Base-by-base conservation (phyloP, 352 stramenopile genomes). In the Peronospora belbahrii region DNA sequence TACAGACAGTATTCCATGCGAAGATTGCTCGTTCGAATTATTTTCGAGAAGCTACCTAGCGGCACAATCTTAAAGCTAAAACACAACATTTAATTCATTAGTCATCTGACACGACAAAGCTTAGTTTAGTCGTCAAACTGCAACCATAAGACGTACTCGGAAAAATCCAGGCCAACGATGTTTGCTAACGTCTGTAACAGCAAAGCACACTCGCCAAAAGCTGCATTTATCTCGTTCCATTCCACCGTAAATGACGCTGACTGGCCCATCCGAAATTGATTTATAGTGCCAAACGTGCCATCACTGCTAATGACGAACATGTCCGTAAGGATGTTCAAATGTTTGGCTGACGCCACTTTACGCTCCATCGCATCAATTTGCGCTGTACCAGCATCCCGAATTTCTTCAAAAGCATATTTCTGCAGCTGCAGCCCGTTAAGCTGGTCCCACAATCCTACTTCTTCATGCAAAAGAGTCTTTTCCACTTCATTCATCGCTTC, bases 151-250 rank as follows among this genome's bases (percentile, higher is more conserved):
- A 71, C 70, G 24, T 69, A 94, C 74, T 87, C 69, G 13, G 70
- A 48, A 24, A 94, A 89, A 14, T 82, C 65, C 22, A 90, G 18
- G 0, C 65, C 78, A 25, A 94, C 40, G 18, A 70, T 65, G 8
- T 46, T 62, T 0, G 73, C 70, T 40, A 94, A 48, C 5, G 73
- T 85, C 27, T 80, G 61, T 11, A 93, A 36, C 14, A 93, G 45
- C 37, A 92, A 52, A 9, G 79, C 79, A 19, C 64, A 74, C 43
- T 94, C 77, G 5, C 83, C 83, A 5, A 89, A 71, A 4, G 66
- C 83, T 18, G 83, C 77, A 20, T 94, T 94, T 56, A 92, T 92
- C 48, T 94, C 83, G 47, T 93, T 88, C 83, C 83, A 94, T 42
- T 94, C 83, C 23, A 90, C 62, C 4, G 79, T 59, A 9, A 67